Conservation (phyloP, 768 basidiomycete species). For the Kwoniella shandongensis region DNA sequence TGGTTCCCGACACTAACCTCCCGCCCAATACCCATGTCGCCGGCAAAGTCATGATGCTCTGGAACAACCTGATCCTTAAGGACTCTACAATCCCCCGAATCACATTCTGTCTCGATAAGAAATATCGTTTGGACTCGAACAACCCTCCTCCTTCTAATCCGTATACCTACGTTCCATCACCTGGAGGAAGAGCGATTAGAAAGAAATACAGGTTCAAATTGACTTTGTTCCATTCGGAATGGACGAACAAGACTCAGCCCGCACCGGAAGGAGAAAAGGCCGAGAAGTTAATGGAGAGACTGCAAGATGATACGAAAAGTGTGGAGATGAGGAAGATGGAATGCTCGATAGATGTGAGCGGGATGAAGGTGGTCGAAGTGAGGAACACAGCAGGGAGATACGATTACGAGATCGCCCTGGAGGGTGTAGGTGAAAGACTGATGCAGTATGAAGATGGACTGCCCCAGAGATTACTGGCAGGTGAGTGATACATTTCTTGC, state of each 20-base stretch:
- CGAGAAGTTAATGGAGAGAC: background rate
- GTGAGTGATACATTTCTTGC: background rate
- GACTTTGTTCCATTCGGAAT: constrained; percentile 5
- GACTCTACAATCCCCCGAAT: constrained; percentile 5
- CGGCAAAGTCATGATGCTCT: constrained; percentile 1
- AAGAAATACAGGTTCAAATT: constrained; percentile 11
- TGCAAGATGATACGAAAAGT: background rate
- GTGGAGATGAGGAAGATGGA: background rate
- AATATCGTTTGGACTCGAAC: too few species aligned
- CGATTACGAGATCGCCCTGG: constrained; percentile 3
- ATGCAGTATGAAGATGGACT: background rate
- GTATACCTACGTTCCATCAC: too few species aligned
- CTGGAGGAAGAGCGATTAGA: too few species aligned
- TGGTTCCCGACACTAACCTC: background rate
- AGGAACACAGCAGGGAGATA: background rate
- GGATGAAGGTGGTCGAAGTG: constrained; percentile 18
- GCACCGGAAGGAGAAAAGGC: background rate
- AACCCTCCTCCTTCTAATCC: too few species aligned
- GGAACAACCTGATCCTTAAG: background rate
- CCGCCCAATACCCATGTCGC: constrained; percentile 2
- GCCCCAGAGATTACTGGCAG: constrained; percentile 1
- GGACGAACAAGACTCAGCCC: background rate
- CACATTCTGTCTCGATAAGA: background rate
- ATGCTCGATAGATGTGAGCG: constrained; percentile 5
- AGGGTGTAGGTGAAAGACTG: constrained; percentile 15